A percentile compares a stretch with the other conserved stretches of the same genome.
These are phyloP conservation scores for Ananas comosus DNA, from an alignment of 176 grass and related monocot species.

Conservation along the genomic window DNA sequence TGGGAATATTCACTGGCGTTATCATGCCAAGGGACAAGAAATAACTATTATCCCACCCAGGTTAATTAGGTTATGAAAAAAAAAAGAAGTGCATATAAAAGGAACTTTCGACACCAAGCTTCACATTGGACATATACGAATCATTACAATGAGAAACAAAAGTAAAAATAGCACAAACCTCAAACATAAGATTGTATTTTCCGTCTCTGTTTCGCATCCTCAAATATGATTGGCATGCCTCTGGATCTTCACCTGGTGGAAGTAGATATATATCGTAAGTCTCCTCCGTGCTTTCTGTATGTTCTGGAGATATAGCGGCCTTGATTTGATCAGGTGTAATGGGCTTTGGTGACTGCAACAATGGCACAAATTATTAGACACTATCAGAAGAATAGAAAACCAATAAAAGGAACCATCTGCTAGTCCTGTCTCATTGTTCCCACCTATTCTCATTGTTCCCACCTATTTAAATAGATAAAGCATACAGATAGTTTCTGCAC, in stretches of 20 bases:
- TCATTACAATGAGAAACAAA: neutral
- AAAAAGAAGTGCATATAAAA: neutral
- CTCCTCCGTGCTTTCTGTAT: slow-evolving; percentile 69
- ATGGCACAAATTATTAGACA: slow-evolving; percentile 15
- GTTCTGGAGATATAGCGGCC: slow-evolving; percentile 54
- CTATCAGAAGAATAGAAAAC: slow-evolving; percentile 16
- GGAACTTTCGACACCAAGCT: too few relatives aligned
- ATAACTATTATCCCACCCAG: too few relatives aligned
- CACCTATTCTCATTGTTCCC: too few relatives aligned
- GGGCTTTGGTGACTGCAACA: slow-evolving; percentile 55
- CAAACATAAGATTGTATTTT: slow-evolving; percentile 98
- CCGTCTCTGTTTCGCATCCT: slow-evolving; percentile 98
- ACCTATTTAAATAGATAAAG: too few relatives aligned
- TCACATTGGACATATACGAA: neutral
- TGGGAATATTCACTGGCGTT: too few relatives aligned
- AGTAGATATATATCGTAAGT: slow-evolving; percentile 98
- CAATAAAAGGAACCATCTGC: neutral
- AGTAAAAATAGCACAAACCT: slow-evolving; percentile 45
- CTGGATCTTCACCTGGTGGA: slow-evolving; percentile 96
- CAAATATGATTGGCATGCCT: slow-evolving; percentile 93
- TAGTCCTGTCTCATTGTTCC: neutral
- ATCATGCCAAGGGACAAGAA: too few relatives aligned
- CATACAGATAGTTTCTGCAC: too few relatives aligned
- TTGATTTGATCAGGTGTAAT: slow-evolving; percentile 76
- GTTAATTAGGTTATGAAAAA: neutral